Percentiles rank a stretch among this genome's conserved stretches.
These are phyloP conservation scores for Zoysia matrella DNA, from an alignment of 202 grass and related monocot genomes.

Conservation along the genomic window DNA sequence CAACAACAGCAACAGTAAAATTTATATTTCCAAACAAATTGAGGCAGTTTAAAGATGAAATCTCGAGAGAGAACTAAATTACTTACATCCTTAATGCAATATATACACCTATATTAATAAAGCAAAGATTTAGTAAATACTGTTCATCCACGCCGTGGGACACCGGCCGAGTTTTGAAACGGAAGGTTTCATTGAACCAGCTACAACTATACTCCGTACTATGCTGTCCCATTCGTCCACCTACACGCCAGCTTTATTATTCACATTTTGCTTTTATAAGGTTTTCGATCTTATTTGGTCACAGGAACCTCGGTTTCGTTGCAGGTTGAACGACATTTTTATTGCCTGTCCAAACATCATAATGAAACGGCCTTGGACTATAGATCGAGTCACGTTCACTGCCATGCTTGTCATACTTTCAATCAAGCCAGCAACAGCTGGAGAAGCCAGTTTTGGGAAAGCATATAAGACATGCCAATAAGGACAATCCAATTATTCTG, in stretches of 20 bases:
- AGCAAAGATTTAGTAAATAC: not conserved
- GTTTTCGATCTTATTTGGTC: not conserved
- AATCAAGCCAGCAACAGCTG: slow-evolving; percentile 3
- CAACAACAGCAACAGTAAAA: too few species aligned
- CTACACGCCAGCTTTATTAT: not conserved
- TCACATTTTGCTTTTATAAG: not conserved
- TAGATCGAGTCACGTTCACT: not conserved
- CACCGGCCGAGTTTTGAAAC: not conserved
- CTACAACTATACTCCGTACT: not conserved
- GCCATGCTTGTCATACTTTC: not conserved
- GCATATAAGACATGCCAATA: not conserved
- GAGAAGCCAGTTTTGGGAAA: not conserved
- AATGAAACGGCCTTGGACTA: slow-evolving; percentile 11
- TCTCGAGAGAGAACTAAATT: too few species aligned
- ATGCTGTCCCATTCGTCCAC: not conserved
- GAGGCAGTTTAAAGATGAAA: too few species aligned
- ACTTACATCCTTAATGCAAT: too few species aligned
- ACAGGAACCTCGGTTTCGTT: not conserved
- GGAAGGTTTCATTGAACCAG: not conserved
- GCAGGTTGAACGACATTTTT: not conserved
- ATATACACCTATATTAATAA: slow-evolving; percentile 8
- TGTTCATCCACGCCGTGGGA: not conserved
- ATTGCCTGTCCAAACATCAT: not conserved
- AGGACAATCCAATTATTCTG: not conserved
- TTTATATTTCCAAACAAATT: too few species aligned